These are phyloP conservation scores for Clitoria ternatea DNA, from an alignment of 306 rosid species.

Conservation along the genomic window DNA sequence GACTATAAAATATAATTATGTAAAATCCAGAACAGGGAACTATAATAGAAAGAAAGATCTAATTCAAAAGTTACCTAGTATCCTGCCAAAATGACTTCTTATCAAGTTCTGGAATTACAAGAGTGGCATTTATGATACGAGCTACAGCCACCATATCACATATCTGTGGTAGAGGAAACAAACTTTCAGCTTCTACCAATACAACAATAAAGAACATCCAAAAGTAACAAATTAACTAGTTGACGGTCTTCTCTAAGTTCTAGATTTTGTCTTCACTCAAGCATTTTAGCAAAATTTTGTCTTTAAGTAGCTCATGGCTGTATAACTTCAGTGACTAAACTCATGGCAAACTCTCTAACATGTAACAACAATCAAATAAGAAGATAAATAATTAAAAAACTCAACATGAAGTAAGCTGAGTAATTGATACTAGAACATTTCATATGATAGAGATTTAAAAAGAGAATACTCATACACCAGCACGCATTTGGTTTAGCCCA, in stretches of 20 bases:
- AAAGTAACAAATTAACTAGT: not conserved
- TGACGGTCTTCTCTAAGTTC: constrained; percentile 1
- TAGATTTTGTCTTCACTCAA: not conserved
- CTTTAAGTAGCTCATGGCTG: not conserved
- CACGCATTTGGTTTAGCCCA: constrained; percentile 97
- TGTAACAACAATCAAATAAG: not conserved
- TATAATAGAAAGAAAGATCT: not conserved
- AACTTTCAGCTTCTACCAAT: constrained; percentile 20
- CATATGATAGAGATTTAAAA: not conserved
- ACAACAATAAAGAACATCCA: not conserved
- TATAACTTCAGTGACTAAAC: constrained; percentile 1
- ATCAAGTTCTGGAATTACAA: constrained; percentile 93
- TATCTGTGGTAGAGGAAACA: constrained; percentile 55
- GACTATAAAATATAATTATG: constrained; percentile 14
- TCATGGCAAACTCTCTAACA: not conserved
- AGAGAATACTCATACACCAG: constrained; percentile 64
- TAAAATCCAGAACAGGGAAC: constrained; percentile 6
- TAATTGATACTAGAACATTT: not conserved
- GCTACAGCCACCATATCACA: constrained; percentile 99
- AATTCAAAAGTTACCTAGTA: constrained; percentile 50
- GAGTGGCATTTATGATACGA: constrained; percentile 87
- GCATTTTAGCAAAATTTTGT: not conserved
- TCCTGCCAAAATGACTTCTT: constrained; percentile 88
- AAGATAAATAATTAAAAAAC: not conserved
- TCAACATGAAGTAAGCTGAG: not conserved